Conservation (phyloP, 352 stramenopile species). For the Pythium pyrilobum region DNA sequence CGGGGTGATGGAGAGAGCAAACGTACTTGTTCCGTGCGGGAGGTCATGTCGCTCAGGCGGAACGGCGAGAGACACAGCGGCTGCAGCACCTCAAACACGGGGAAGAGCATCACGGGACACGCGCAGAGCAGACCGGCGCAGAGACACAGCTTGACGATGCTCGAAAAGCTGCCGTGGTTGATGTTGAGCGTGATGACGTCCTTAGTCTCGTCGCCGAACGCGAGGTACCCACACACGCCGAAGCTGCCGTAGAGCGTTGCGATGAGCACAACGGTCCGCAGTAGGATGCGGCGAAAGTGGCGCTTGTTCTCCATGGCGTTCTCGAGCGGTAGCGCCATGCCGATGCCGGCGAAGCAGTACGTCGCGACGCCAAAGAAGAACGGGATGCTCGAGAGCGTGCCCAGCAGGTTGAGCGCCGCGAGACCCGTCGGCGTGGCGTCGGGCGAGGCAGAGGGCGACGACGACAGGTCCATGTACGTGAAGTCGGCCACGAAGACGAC, state of each 20-base stretch:
- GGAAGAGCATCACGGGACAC: slow-evolving; percentile 87
- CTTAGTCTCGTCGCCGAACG: slow-evolving; percentile 50
- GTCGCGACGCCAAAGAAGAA: slow-evolving; percentile 74
- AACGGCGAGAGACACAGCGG: slow-evolving; percentile 12
- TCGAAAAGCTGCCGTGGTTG: slow-evolving; percentile 29
- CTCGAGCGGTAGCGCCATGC: slow-evolving; percentile 68
- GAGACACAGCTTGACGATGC: slow-evolving; percentile 70
- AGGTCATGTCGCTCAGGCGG: neutral
- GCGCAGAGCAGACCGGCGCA: slow-evolving; percentile 72
- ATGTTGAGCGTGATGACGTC: slow-evolving; percentile 84
- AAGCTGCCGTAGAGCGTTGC: slow-evolving; percentile 65
- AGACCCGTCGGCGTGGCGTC: slow-evolving; percentile 11
- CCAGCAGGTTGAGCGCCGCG: slow-evolving; percentile 24
- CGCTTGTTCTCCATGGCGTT: slow-evolving; percentile 45
- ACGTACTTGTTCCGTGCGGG: slow-evolving; percentile 1
- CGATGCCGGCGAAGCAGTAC: slow-evolving; percentile 78
- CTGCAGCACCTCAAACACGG: slow-evolving; percentile 50
- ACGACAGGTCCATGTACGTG: slow-evolving; percentile 27
- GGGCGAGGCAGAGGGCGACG: neutral
- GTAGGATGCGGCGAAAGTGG: slow-evolving; percentile 51
- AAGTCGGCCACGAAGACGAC: slow-evolving; percentile 72
- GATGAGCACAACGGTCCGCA: slow-evolving; percentile 42
- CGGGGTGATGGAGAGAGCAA: neutral
- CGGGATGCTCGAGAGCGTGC: slow-evolving; percentile 42
- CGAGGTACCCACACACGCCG: slow-evolving; percentile 60